Evolutionary conservation across 1,139 yeast species (phyloP).

Genomic region (Hemisphaericaspora xylanilytica): DNA sequence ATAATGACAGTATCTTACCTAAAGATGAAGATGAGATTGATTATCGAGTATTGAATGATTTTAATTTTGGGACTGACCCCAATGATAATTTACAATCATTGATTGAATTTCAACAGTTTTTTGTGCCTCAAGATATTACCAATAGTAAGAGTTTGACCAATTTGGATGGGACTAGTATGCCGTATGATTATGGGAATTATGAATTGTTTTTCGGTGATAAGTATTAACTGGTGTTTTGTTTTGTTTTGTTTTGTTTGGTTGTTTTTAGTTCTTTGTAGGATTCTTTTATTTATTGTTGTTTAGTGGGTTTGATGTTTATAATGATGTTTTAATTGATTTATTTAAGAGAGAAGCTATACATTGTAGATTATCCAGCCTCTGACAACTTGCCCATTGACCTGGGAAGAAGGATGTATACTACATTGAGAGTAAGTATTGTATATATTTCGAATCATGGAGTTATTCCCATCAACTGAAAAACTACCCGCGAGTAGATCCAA

Average conservation of each 20-base stretch:
- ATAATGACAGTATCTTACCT: constrained; percentile 3
- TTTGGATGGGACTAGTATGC: constrained; percentile 8
- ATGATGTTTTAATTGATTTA: too few species aligned
- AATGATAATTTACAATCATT: constrained; percentile 17
- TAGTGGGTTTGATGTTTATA: not conserved
- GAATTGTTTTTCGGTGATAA: constrained; percentile 18
- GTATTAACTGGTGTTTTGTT: constrained; percentile 7
- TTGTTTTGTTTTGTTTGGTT: not conserved
- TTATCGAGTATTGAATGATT: constrained; percentile 14
- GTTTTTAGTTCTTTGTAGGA: not conserved
- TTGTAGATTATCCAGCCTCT: too few species aligned
- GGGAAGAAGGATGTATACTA: too few species aligned
- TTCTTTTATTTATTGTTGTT: not conserved
- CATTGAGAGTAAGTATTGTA: too few species aligned
- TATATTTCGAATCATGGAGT: too few species aligned
- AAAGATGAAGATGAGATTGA: constrained; percentile 8
- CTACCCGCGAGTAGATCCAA: too few species aligned
- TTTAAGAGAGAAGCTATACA: too few species aligned
- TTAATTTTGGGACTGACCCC: constrained; percentile 16
- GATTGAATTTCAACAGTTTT: constrained; percentile 21
- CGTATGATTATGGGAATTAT: constrained; percentile 17
- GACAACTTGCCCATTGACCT: too few species aligned
- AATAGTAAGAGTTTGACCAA: constrained; percentile 8
- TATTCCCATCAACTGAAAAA: too few species aligned
- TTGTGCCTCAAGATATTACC: constrained; percentile 20